Evolutionary conservation across 176 grass and related monocot species (phyloP).

Genomic region (Chrysopogon serrulatus): DNA sequence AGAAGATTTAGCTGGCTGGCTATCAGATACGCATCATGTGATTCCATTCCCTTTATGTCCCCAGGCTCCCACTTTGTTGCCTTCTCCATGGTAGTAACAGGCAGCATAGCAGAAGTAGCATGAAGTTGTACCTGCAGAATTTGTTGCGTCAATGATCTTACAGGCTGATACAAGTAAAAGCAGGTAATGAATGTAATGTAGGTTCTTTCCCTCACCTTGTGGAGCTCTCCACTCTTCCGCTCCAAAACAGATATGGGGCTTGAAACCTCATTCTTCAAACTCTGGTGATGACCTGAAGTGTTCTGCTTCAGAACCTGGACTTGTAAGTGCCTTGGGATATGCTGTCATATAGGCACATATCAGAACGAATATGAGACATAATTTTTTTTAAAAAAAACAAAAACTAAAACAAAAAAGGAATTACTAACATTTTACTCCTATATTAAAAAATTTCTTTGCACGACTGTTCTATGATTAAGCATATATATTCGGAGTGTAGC

Average conservation of each 20-base stretch:
- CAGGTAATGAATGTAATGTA: neutral
- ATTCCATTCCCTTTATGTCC: slow-evolving; percentile 51
- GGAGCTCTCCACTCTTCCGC: slow-evolving; percentile 67
- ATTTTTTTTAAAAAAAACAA: neutral
- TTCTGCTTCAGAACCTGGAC: slow-evolving; percentile 72
- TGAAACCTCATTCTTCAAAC: slow-evolving; percentile 66
- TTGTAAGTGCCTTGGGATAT: slow-evolving; percentile 69
- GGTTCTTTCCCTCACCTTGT: slow-evolving; percentile 49
- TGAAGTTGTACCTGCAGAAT: slow-evolving; percentile 33
- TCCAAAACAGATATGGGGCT: slow-evolving; percentile 91
- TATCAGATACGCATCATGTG: slow-evolving; percentile 65
- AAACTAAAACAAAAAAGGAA: neutral
- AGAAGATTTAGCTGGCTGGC: slow-evolving; percentile 73
- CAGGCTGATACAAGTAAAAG: neutral
- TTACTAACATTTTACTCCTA: neutral
- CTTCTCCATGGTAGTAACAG: slow-evolving; percentile 64
- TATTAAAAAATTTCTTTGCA: neutral
- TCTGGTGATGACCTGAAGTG: slow-evolving; percentile 39
- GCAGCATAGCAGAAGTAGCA: slow-evolving; percentile 35
- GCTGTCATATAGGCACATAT: slow-evolving; percentile 34
- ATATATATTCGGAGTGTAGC: neutral
- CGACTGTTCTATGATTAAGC: neutral
- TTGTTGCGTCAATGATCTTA: neutral
- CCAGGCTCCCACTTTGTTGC: slow-evolving; percentile 97
- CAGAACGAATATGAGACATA: slow-evolving; percentile 6